Percentiles rank a stretch among this genome's conserved stretches.
Conservation (phyloP, 2,329 filamentous ascomycete genomes). For the Emergomyces orientalis region DNA sequence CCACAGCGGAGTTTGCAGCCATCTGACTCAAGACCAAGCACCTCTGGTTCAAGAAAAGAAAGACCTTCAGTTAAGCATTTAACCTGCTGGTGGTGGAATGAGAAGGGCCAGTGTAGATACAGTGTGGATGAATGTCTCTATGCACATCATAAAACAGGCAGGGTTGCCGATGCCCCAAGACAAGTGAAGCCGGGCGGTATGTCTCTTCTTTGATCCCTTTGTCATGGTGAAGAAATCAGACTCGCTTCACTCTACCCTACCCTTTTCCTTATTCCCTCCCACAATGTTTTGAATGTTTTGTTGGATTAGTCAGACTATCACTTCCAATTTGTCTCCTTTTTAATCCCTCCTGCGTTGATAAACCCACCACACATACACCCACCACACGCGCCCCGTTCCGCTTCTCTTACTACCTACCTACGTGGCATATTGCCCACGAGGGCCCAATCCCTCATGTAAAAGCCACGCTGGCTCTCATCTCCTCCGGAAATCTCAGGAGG, state of each 20-base stretch:
- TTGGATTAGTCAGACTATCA: not conserved
- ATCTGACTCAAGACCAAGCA: not conserved
- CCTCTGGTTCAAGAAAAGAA: not conserved
- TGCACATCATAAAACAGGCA: conserved; percentile 20
- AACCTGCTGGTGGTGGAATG: conserved; percentile 25
- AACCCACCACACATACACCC: not conserved
- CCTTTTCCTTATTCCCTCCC: not conserved
- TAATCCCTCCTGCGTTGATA: not conserved
- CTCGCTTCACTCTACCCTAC: not conserved
- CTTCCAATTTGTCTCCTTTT: not conserved
- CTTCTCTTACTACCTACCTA: not conserved
- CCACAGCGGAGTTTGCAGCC: not conserved
- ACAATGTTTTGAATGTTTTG: not conserved
- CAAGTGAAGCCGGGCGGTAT: conserved; percentile 15
- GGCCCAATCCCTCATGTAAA: not conserved
- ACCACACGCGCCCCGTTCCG: not conserved
- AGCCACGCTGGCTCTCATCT: not conserved
- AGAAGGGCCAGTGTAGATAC: conserved; percentile 18
- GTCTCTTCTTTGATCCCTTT: conserved; percentile 1
- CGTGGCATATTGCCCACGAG: not conserved
- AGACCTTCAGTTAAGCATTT: conserved; percentile 21
- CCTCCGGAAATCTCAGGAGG: not conserved
- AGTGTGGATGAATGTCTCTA: conserved; percentile 21
- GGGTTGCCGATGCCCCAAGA: conserved; percentile 14
- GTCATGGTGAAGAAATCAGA: not conserved